Conservation (phyloP, 1,139 yeast genomes). For the Spathaspora sp. region DNA sequence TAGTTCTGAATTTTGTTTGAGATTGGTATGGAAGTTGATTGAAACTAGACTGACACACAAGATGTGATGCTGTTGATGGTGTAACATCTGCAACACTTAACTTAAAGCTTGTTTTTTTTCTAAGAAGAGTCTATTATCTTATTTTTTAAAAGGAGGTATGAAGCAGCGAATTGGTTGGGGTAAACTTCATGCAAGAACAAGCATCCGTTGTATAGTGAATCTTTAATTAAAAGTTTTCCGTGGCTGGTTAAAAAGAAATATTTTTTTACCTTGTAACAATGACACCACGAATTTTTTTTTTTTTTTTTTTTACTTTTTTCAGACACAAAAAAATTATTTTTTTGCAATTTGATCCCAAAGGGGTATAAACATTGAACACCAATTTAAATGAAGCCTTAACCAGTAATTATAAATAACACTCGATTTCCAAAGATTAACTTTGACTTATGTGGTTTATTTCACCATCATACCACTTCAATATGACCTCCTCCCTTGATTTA, state of each 20-base stretch:
- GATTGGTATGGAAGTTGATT: not conserved
- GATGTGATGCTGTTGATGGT: no score
- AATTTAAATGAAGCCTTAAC: not conserved
- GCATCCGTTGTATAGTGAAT: not conserved
- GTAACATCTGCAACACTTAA: no score
- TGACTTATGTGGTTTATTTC: not conserved
- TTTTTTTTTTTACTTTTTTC: not conserved
- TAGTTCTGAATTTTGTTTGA: no score
- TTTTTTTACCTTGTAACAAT: not conserved
- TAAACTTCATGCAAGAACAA: no score
- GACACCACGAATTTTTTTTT: not conserved
- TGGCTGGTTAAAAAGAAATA: slow-evolving; percentile 1
- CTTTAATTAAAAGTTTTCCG: not conserved
- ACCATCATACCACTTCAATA: slow-evolving; percentile 6
- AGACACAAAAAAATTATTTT: not conserved
- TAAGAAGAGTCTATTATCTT: no score
- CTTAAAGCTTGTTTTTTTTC: no score
- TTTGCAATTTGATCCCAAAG: slow-evolving; percentile 1
- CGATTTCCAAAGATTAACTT: not conserved
- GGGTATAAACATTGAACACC: not conserved
- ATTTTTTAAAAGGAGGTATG: no score
- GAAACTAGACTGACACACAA: not conserved
- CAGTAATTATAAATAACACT: slow-evolving; percentile 2
- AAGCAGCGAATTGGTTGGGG: no score
- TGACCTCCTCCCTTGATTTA: slow-evolving; percentile 32